A percentile compares a stretch with the other conserved stretches of the same genome.
Conservation (phyloP, 192 early-diverging fungal genomes). For the Endogone sp. region DNA sequence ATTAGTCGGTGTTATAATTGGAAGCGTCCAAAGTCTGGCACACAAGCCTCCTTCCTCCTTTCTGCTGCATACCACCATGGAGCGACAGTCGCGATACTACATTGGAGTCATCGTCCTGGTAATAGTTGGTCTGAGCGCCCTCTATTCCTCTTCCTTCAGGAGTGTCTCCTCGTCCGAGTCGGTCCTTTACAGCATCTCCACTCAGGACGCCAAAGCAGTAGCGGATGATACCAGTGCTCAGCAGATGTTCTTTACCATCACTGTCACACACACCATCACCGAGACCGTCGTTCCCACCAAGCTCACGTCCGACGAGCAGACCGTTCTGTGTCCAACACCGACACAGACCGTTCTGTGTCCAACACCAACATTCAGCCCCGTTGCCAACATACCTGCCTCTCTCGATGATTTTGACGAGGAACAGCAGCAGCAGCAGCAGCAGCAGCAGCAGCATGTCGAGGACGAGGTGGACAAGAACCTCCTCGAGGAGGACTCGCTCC, state of each 20-base stretch:
- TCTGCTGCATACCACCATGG: too few species aligned
- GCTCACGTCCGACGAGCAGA: too few species aligned
- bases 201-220: neutral
- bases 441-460: neutral
- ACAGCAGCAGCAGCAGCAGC: too few species aligned
- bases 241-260: neutral
- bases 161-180: neutral
- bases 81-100: neutral
- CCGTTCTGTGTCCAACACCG: too few species aligned
- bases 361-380: too few species aligned
- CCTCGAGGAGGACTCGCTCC: neutral
- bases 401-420: too few species aligned
- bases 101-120: neutral
- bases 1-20: too few species aligned
- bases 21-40: too few species aligned
- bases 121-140: neutral
- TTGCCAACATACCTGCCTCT: too few species aligned
- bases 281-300: neutral
- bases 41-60: too few species aligned
- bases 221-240: neutral
- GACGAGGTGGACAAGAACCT: too few species aligned
- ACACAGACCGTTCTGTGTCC: too few species aligned
- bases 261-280: neutral
- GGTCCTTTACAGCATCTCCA: neutral
- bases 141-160: neutral